These are phyloP conservation scores for Aspergillus sojae DNA, from an alignment of 2,329 filamentous ascomycete genomes.

Conservation along the genomic window DNA sequence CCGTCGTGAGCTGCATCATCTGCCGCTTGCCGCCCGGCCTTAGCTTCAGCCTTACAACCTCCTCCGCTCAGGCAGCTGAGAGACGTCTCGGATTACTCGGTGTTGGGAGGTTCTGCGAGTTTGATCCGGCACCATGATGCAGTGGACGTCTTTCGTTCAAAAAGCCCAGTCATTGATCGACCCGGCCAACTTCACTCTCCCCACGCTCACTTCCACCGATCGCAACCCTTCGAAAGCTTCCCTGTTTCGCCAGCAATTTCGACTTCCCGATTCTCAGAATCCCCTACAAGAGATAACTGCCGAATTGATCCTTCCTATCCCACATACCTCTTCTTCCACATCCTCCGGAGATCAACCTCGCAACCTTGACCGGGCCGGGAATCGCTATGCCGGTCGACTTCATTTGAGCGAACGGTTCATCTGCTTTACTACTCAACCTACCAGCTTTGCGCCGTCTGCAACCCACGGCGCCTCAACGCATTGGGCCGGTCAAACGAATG, in stretches of 20 bases:
- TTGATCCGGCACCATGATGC: constrained; percentile 54
- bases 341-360: constrained; percentile 65
- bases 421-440: constrained; percentile 92
- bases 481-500: constrained; percentile 91
- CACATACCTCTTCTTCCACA: constrained; percentile 55
- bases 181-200: constrained; percentile 75
- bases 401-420: constrained; percentile 93
- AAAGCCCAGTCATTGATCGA: constrained; percentile 96
- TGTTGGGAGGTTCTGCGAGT: background rate
- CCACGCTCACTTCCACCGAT: constrained; percentile 72
- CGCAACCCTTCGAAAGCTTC: constrained; percentile 85
- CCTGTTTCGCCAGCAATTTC: constrained; percentile 94
- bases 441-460: constrained; percentile 80
- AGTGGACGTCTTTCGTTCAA: constrained; percentile 81
- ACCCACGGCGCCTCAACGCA: constrained; percentile 77
- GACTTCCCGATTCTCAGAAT: constrained; percentile 86
- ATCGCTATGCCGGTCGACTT: constrained; percentile 87
- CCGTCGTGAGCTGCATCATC: background rate
- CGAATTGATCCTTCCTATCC: constrained; percentile 83
- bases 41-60: constrained; percentile 12
- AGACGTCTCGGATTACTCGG: background rate
- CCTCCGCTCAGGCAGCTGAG: background rate
- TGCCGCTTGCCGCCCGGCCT: background rate
- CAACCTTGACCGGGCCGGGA: constrained; percentile 65
- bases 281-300: constrained; percentile 95